Evolutionary conservation across 2,329 filamentous ascomycete genomes (phyloP).

Genomic region (Chaetomium sp.): DNA sequence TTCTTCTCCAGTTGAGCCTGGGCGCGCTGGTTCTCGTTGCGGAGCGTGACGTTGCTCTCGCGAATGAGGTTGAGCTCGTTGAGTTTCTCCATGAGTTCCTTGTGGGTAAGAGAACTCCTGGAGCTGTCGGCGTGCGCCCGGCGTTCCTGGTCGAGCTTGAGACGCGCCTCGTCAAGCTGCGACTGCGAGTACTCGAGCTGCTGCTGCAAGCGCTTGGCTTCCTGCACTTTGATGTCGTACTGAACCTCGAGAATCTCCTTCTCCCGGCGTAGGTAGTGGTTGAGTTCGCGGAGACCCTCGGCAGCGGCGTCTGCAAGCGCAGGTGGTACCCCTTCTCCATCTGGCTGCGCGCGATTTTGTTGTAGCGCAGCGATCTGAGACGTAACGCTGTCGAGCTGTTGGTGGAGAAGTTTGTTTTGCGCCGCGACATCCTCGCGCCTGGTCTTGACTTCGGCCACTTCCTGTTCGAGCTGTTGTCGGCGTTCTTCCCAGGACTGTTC

Average conservation of each 20-base stretch:
- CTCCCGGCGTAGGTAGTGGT: conserved; percentile 84
- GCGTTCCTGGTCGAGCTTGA: conserved; percentile 88
- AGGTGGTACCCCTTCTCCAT: conserved; percentile 44
- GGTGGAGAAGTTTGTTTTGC: conserved; percentile 85
- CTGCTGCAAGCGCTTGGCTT: conserved; percentile 81
- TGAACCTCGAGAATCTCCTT: conserved; percentile 99
- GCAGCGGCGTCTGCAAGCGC: conserved; percentile 52
- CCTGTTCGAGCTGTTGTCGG: conserved; percentile 72
- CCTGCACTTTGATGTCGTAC: conserved; percentile 80
- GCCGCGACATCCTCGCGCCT: conserved; percentile 77
- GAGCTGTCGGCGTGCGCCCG: conserved; percentile 67
- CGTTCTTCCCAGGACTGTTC: conserved; percentile 85
- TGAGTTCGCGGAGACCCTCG: conserved; percentile 81
- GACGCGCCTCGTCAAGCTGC: conserved; percentile 79
- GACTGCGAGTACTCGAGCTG: conserved; percentile 81
- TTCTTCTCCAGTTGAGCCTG: conserved; percentile 72
- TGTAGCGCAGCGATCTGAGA: conserved; percentile 74
- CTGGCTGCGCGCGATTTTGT: conserved; percentile 56
- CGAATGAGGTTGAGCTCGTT: conserved; percentile 94
- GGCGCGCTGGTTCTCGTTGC: conserved; percentile 75
- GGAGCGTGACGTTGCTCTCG: conserved; percentile 86
- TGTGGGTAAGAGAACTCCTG: conserved; percentile 69
- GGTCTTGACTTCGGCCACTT: conserved; percentile 70
- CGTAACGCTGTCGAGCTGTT: conserved; percentile 79
- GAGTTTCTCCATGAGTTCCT: conserved; percentile 87